Evolutionary conservation across 1,139 yeast genomes (phyloP), one percentile per base, ranked within the genome.

Genomic region (Candida glucosophila): DNA sequence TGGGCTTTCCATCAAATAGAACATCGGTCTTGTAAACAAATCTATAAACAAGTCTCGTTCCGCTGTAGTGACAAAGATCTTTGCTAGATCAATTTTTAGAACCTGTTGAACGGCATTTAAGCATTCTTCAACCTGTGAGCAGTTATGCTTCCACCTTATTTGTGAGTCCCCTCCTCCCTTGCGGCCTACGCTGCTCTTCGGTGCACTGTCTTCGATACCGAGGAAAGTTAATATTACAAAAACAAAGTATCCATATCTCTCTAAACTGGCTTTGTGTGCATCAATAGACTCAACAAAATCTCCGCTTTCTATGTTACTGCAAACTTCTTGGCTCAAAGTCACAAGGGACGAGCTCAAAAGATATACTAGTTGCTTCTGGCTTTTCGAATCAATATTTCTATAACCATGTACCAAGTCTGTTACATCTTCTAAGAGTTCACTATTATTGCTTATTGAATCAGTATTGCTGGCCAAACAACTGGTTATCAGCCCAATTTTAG

Each of bases 51-150:
- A 57, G 35, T 81, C 82, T 31, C 76, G 67, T 40, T 85, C 95
- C 0, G 94, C 83, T 0, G 93, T 75, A 0, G 95, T 85, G 13
- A 75, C 75, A 44, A 85, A 82, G 12, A 86, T 48, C 33, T 69
- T 67, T 6, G 66, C 53, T 15, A 81, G 49, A 26, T 76, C 73
- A 8, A 77, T 42, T 25, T 65, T 65, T 20, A 79, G 52, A 4
- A 77, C 60, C 3, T 59, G 40, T 19, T 57, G 48, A 4, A 69
- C 47, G 2, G 76, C 52, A 27, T 66, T 73, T 35, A 77, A 51
- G 22, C 68, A 48, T 32, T 67, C 64, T 42, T 72, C 77, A 7
- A 75, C 61, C 33, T 72, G 74, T 4, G 60, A 49, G 33, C 76
- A 65, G 35, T 73, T 68, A 29, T 71, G 63, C 39, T 72, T 71